Evolutionary conservation across 768 basidiomycete genomes (phyloP).

Genomic region (Amanita thiersii): DNA sequence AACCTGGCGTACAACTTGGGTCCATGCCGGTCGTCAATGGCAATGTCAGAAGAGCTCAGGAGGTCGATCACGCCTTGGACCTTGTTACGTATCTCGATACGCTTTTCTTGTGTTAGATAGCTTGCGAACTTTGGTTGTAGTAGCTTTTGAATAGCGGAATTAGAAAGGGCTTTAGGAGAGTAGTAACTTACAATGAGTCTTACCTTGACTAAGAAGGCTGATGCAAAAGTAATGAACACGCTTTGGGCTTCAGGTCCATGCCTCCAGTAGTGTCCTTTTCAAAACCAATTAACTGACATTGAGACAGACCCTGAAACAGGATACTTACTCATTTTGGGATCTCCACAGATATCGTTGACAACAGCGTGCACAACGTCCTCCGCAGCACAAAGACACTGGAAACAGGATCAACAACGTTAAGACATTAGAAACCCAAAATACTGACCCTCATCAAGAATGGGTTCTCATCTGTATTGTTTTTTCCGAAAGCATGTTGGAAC

Average conservation of each 20-base stretch:
- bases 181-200: constrained; percentile 6
- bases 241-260: constrained; percentile 77
- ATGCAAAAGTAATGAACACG: constrained; percentile 74
- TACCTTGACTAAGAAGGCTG: constrained; percentile 78
- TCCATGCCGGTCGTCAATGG: constrained; percentile 75
- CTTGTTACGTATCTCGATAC: constrained; percentile 50
- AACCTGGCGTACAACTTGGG: constrained; percentile 78
- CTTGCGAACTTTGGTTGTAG: constrained; percentile 67
- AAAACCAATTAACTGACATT: constrained; percentile 10
- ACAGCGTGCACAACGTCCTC: constrained; percentile 56
- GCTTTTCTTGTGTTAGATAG: constrained; percentile 50
- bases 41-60: constrained; percentile 60
- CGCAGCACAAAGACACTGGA: constrained; percentile 60
- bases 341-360: constrained; percentile 44
- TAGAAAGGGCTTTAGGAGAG: neutral
- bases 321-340: constrained; percentile 39
- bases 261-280: constrained; percentile 44
- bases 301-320: neutral
- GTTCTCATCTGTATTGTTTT: constrained; percentile 51
- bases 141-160: constrained; percentile 32
- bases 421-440: constrained; percentile 9
- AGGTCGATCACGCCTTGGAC: constrained; percentile 64
- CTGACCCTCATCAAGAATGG: constrained; percentile 60
- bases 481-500: constrained; percentile 68
- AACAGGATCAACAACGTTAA: constrained; percentile 5